Evolutionary conservation across 176 grass and related monocot species (phyloP), one percentile per base, ranked within the genome.

Genomic region (Avena eriantha): DNA sequence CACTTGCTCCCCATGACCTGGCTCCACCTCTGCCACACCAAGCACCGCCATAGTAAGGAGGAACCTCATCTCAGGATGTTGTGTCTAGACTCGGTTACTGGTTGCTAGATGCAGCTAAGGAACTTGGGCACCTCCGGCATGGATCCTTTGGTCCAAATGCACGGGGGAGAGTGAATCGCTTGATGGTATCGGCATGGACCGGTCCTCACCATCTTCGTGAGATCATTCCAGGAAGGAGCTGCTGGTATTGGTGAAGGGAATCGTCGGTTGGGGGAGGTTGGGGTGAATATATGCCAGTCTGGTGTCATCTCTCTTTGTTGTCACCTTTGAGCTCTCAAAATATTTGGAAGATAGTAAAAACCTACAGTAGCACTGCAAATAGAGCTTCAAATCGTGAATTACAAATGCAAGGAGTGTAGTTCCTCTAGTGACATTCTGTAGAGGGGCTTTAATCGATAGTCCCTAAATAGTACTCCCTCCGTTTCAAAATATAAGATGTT

Each of bases 281-380:
- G 36, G 36, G 63, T 26, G 26, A 33, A 17, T 66, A 29, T 33
- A 66, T 8, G 63, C 26, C 4, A 66, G 59, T 22, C 59, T 63
- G 59, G 59, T 63, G 22, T 63, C 59, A 26, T 63, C 59, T 63
- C 22, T 63, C 59, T 73, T 73, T 73, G n/a, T 49, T 74, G 71
- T 75, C 12, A 75, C 3, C 22, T 50, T 46, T 75, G 22, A 75
- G 14, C 70, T 15, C 12, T 73, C 70, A 73, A 0, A 24, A 48
- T 73, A 73, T 48, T 46, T 24, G 70, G 24, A 73, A 24, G 21
- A 73, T 47, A 23, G 23, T 14, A 15, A 73, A 14, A 14, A 73
- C 24, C 43, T 48, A 7, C n/a, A 23, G 11, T 48, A 73, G 70
- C 41, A 73, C 70, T 47, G 22, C 39, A 73, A 23, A 11, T 73